phyloP scores from a whole-genome alignment of 2,329 filamentous ascomycete species.

The Penicillium expansum region DNA sequence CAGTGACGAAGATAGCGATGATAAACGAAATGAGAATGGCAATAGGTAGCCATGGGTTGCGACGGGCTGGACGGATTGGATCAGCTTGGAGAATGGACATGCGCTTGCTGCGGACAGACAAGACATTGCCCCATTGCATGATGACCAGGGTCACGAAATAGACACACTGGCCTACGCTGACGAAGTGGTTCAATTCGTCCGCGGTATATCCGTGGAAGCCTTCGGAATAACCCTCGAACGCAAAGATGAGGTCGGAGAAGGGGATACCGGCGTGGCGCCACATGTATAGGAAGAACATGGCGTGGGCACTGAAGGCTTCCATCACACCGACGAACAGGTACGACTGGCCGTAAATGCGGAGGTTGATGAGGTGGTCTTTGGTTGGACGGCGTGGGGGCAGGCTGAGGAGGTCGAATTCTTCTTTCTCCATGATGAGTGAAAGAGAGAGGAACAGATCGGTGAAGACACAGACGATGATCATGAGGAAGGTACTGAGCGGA shows the following conservation, averaged over 20 bases:
- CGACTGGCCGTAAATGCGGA: conserved; percentile 52
- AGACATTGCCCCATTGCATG: conserved; percentile 55
- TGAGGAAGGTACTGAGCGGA: conserved; percentile 53
- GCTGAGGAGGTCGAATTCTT: conserved; percentile 54
- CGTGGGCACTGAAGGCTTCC: conserved; percentile 51
- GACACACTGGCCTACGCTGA: conserved; percentile 51
- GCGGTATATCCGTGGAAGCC: conserved; percentile 52
- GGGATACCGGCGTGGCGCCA: conserved; percentile 51
- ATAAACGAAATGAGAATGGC: conserved; percentile 49
- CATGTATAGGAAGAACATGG: conserved; percentile 57
- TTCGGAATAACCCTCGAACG: conserved; percentile 49
- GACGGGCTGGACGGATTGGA: conserved; percentile 47
- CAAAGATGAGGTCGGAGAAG: conserved; percentile 49
- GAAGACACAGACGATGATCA: conserved; percentile 59
- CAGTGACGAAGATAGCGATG: conserved; percentile 55
- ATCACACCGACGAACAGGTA: conserved; percentile 55
- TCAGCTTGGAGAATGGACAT: conserved; percentile 54
- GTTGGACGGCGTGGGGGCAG: conserved; percentile 52
- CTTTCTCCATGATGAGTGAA: conserved; percentile 55
- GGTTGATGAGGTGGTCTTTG: conserved; percentile 53
- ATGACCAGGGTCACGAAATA: conserved; percentile 57
- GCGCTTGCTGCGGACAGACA: conserved; percentile 52
- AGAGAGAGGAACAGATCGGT: conserved; percentile 54
- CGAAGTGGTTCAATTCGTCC: conserved; percentile 49
- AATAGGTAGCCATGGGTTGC: conserved; percentile 52